Conservation (phyloP, 257 asterid species). For the Sherardia arvensis region DNA sequence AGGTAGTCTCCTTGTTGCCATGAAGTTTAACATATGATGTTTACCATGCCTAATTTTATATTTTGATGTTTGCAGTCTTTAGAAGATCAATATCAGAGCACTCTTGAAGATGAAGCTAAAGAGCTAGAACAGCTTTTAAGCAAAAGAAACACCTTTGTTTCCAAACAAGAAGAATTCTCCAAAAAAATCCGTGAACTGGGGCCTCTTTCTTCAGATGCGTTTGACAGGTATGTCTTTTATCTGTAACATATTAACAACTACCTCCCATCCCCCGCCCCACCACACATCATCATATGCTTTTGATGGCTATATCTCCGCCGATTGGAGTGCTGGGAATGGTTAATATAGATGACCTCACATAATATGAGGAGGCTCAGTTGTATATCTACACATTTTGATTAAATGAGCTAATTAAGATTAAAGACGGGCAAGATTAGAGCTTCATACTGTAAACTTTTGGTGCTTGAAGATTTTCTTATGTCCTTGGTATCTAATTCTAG, state of each 20-base stretch:
- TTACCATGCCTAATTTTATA: slow-evolving; percentile 15
- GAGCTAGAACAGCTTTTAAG: slow-evolving; percentile 78
- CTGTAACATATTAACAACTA: not conserved
- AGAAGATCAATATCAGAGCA: slow-evolving; percentile 70
- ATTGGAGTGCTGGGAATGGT: no score
- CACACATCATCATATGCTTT: no score
- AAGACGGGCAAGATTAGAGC: not conserved
- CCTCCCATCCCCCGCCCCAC: not conserved
- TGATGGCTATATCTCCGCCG: not conserved
- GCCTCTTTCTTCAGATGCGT: slow-evolving; percentile 92
- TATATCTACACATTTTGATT: not conserved
- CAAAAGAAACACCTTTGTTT: slow-evolving; percentile 62
- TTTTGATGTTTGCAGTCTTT: slow-evolving; percentile 35
- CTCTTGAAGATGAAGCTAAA: slow-evolving; percentile 87
- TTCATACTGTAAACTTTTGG: not conserved
- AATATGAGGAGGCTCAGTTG: not conserved
- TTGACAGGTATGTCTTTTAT: slow-evolving; percentile 59
- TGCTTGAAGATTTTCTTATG: not conserved
- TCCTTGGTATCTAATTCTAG: slow-evolving; percentile 30
- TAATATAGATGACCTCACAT: not conserved
- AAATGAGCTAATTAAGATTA: not conserved
- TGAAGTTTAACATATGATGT: slow-evolving; percentile 12
- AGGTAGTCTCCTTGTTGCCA: slow-evolving; percentile 41
- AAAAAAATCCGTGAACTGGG: slow-evolving; percentile 96
- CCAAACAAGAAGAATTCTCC: slow-evolving; percentile 90